These are phyloP conservation scores for Rostrohypoxylon terebratum DNA, from an alignment of 495 filamentous ascomycete genomes.

Conservation along the genomic window DNA sequence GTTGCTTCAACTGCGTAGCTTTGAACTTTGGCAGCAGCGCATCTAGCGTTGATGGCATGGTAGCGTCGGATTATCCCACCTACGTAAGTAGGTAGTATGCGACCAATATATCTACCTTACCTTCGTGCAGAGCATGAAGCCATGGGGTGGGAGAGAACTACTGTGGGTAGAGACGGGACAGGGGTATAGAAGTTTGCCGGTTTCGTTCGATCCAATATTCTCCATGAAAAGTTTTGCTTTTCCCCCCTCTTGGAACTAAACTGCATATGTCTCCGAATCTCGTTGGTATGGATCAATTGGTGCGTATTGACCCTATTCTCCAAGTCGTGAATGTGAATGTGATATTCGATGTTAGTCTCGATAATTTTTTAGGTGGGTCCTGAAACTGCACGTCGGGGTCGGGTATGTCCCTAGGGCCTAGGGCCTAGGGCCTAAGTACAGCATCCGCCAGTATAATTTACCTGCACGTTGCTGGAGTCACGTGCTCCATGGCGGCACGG, in stretches of 20 bases:
- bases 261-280: not conserved
- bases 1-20: constrained; percentile 26
- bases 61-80: constrained; percentile 10
- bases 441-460: not conserved
- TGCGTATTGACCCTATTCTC: not conserved
- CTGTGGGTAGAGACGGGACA: not conserved
- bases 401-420: not conserved
- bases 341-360: not conserved
- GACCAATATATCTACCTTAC: not conserved
- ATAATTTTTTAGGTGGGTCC: not conserved
- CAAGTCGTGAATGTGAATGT: too few species aligned
- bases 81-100: constrained; percentile 4
- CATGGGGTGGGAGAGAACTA: constrained; percentile 7
- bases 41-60: constrained; percentile 30
- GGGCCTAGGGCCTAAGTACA: too few species aligned
- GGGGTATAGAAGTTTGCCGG: not conserved
- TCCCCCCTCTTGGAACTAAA: not conserved
- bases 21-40: constrained; percentile 27
- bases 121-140: not conserved
- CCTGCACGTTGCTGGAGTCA: not conserved
- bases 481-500: not conserved
- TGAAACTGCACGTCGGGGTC: not conserved
- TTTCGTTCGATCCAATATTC: not conserved
- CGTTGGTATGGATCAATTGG: not conserved
- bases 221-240: not conserved